A percentile compares a stretch with the other conserved stretches of the same genome.
Evolutionary conservation across 805 yeast genomes (phyloP).

Genomic region (Starmerella etchellsii): DNA sequence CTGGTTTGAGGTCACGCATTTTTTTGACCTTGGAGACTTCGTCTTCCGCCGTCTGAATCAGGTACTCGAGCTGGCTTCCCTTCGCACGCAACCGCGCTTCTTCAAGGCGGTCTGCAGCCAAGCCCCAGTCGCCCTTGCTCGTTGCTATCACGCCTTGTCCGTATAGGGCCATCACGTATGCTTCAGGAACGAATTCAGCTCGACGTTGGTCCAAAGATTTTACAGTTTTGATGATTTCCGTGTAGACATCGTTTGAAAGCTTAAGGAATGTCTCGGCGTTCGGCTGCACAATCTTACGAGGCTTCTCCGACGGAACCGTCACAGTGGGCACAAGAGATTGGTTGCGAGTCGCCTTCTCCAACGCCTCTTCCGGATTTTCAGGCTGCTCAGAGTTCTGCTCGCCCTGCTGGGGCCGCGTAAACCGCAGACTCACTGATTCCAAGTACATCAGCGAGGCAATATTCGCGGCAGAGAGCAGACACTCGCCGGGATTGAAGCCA

Average conservation of each 20-base stretch:
- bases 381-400: background rate
- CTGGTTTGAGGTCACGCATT: constrained; percentile 5
- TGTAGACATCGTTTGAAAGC: constrained; percentile 13
- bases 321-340: background rate
- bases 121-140: constrained; percentile 42
- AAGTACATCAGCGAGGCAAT: constrained; percentile 56
- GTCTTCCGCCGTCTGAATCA: constrained; percentile 50
- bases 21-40: constrained; percentile 46
- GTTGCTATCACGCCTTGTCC: constrained; percentile 71
- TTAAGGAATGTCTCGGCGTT: constrained; percentile 10
- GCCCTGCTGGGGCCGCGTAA: constrained; percentile 2
- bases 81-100: constrained; percentile 62
- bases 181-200: constrained; percentile 36
- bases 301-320: background rate
- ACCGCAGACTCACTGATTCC: constrained; percentile 29
- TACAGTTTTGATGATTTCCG: constrained; percentile 16
- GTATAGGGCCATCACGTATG: constrained; percentile 68
- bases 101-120: constrained; percentile 48
- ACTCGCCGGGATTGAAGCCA: constrained; percentile 51
- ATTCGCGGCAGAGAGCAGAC: constrained; percentile 53
- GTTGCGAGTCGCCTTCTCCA: background rate
- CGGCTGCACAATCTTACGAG: constrained; percentile 4
- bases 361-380: background rate
- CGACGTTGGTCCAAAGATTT: constrained; percentile 16
- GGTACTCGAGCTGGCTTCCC: constrained; percentile 49